Base-by-base conservation (phyloP, 306 rosid genomes). In the Trifolium pratense region DNA sequence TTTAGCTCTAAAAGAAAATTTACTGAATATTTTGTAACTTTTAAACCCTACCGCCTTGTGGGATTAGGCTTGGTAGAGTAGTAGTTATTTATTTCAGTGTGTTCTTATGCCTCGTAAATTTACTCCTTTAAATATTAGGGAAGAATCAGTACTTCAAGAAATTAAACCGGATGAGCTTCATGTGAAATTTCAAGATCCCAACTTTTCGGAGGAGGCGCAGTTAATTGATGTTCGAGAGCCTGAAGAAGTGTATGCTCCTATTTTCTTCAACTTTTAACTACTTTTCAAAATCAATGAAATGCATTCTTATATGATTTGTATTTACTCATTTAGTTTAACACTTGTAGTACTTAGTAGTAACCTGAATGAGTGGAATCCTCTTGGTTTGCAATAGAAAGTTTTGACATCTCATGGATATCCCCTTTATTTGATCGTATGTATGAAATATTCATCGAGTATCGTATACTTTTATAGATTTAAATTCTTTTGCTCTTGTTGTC, bases 171-270 rank as follows among this genome's bases (percentile, higher is more conserved):
- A 83, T 29, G 92, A 87, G 78, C 84, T 89, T 65, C 93, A 84
- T 79, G 79, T 55, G 56, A 89, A 80, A 81, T 65, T 91, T 81
- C 93, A 87, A 86, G 93, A 87, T 88, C 90, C 88, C 37, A 81
- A 57, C 75, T 93, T 93, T 63, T 32, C 80, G 70, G 88, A 91
- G 21, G 97, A 85, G 85, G 96, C 96, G 63, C 96, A 89, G 56
- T 79, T 91, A 57, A 85, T 91, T 84, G 96, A 91, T 75, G 98
- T 91, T 75, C 94, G 96, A 76, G 96, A 91, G 78, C 97, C 98
- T 67, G 95, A 84, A 3, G 97, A 92, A 92, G 98, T 92, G 98
- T 90, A 92, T 61, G 92, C 46, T 67, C 29, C 40, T 61, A 65
- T 58, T 73, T 75, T 21, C 71, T 39, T 70, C 13, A 75, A 36